phyloP scores from a whole-genome alignment of 768 basidiomycete species.

The Phylloporus sp. region DNA sequence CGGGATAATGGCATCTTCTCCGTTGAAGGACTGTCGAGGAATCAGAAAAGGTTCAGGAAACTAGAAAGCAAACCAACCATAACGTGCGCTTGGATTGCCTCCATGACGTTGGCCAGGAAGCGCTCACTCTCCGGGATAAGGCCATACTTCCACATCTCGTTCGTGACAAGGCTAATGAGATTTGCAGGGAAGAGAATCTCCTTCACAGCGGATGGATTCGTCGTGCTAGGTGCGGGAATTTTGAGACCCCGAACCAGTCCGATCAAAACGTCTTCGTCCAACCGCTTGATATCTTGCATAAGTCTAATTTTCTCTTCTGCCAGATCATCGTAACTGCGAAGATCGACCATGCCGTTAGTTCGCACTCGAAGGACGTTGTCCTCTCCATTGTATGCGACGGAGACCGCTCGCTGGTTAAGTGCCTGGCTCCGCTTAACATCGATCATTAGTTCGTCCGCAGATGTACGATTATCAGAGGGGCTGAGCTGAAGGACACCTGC shows the following conservation, averaged over 20 bases:
- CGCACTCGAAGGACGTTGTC: conserved; percentile 66
- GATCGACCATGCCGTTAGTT: conserved; percentile 61
- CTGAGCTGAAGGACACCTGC: conserved; percentile 68
- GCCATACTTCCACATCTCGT: conserved; percentile 99
- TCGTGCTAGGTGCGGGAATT: conserved; percentile 85
- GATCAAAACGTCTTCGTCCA: conserved; percentile 91
- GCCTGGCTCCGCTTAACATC: conserved; percentile 67
- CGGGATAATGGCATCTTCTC: conserved; percentile 93
- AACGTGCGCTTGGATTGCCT: conserved; percentile 92
- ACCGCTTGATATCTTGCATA: conserved; percentile 82
- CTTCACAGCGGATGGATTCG: conserved; percentile 90
- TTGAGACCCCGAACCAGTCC: conserved; percentile 89
- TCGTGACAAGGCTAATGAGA: conserved; percentile 94
- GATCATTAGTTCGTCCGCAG: conserved; percentile 73
- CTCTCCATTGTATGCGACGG: conserved; percentile 82
- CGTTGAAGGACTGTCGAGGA: conserved; percentile 64
- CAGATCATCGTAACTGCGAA: conserved; percentile 77
- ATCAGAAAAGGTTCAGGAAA: conserved; percentile 5
- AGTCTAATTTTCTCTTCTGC: conserved; percentile 93
- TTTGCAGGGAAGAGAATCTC: conserved; percentile 99
- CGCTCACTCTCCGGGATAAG: conserved; percentile 95
- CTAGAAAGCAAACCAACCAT: conserved; percentile 63
- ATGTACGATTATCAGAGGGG: conserved; percentile 61
- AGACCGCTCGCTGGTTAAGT: conserved; percentile 76
- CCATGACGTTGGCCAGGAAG: conserved; percentile 98